Evolutionary conservation across 768 basidiomycete species (phyloP), one percentile per base, ranked within the genome.

Genomic region (Gloeophyllum trabeum): DNA sequence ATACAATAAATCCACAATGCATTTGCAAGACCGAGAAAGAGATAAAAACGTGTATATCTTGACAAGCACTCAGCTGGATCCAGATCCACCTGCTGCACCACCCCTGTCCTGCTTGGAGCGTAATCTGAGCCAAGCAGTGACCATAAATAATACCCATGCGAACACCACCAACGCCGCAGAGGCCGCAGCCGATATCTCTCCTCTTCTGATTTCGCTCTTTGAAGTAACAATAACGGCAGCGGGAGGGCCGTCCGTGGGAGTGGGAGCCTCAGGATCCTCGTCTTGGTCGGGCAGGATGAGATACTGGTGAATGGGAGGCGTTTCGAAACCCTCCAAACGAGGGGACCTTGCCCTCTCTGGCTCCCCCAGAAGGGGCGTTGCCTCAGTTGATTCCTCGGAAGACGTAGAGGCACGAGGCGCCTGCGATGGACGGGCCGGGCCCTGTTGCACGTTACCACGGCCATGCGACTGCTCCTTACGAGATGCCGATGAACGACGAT

Each of bases 81-180:
- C 28, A 30, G 28, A 30, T 7, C 10, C 28, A 7, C 28, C 16
- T 7, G 28, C 10, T 30, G 36, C 7, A 37, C 35, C 42, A 23
- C 35, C 57, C 40, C 62, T 58, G 26, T 64, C 59, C 41, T 61
- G 58, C 48, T 58, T 66, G 36, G 63, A 66, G 24, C 76, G 67
- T 44, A 82, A 57, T 48, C 70, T 72, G 41, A 68, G 53, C 68
- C 68, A 78, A 0, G 79, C 81, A 14, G 76, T 80, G 6, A 52
- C 63, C 51, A 85, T 60, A 57, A 84, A 84, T 46, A 83, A 55
- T 25, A 70, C 51, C 83, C 81, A 86, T 4, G 78, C 73, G 37
- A 53, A 56, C 13, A 70, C 49, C 6, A 82, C 67, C 24, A 78
- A 51, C 2, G 48, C 39, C 14, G 47, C 62, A 35, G 66, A 69